Evolutionary conservation across 306 rosid species (phyloP), one percentile per base, ranked within the genome.

Genomic region (Bauhinia variegata): DNA sequence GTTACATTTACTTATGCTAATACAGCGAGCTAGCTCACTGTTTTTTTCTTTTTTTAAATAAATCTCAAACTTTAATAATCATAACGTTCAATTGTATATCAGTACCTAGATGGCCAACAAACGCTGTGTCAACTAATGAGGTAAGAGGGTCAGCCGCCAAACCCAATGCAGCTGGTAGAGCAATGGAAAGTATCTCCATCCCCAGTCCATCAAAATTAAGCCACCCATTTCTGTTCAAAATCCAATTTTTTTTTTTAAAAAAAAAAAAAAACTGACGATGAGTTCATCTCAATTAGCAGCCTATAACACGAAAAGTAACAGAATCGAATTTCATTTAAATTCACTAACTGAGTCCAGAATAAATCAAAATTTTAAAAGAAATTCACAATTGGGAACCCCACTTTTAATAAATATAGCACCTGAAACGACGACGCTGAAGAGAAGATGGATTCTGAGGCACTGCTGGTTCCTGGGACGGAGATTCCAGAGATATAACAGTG

Each of bases 91-190:
- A n/a, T 50, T 14, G 14, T 51, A 63, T n/a, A 38, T 4, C n/a
- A 5, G 60, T 85, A 93, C 97, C 97, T 80, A 93, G 73, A 64
- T 93, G 99, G 34, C 99, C 96, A 66, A 93, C 87, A 17, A 87
- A 93, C 2, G 95, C 97, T 8, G 99, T 90, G 60, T 89, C 99
- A 54, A 93, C 83, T 82, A 93, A 83, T n/a, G 97, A 90, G 14
- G 87, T 63, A 60, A 93, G 64, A 2, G 99, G 97, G 54, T 93
- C 99, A 70, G 97, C 95, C 10, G 87, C 96, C 75, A 93, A 67
- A 65, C 97, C 93, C 78, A 90, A 46, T 7, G 93, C 97, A 65
- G 99, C 99, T 72, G 99, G 99, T 47, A 93, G 62, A 8, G 99
- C 96, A 79, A 93, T 93, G 48, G 95, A 75, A 70, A 93, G 62